phyloP scores from a whole-genome alignment of 306 rosid species.

The Oxytropis ochrocephala region DNA sequence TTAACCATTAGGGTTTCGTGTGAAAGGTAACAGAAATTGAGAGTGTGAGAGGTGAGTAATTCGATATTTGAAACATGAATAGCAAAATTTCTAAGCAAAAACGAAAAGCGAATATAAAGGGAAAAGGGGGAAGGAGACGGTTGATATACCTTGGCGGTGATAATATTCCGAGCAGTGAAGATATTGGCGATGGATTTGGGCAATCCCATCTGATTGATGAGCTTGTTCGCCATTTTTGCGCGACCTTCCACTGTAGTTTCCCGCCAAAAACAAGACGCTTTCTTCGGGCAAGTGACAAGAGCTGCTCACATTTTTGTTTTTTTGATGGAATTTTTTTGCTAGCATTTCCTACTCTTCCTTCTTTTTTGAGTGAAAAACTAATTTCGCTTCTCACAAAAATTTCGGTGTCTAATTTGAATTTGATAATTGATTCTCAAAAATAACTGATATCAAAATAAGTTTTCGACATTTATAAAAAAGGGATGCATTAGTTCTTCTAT shows the following conservation, averaged over 20 bases:
- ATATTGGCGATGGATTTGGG: constrained; percentile 60
- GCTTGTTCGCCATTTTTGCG: constrained; percentile 64
- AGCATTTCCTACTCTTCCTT: no score
- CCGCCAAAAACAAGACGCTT: constrained; percentile 28
- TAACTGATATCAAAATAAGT: no score
- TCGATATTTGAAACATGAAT: neutral
- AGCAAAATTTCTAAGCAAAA: neutral
- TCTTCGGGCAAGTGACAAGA: neutral
- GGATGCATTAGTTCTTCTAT: no score
- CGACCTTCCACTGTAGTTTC: neutral
- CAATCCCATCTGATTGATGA: constrained; percentile 64
- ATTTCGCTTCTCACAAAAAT: no score
- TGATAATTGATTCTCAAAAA: no score
- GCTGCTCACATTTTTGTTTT: neutral
- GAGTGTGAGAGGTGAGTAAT: neutral
- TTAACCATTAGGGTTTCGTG: neutral
- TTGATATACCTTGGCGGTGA: constrained; percentile 61
- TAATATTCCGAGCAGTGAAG: constrained; percentile 75
- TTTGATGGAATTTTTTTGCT: no score
- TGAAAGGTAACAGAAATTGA: neutral
- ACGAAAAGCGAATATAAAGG: neutral
- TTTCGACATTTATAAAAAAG: no score
- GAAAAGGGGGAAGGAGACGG: neutral
- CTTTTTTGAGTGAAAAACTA: no score
- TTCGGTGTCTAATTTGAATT: no score